Evolutionary conservation across 1,284 basidiomycete genomes (phyloP).

Genomic region (Cryptococcus floricola): DNA sequence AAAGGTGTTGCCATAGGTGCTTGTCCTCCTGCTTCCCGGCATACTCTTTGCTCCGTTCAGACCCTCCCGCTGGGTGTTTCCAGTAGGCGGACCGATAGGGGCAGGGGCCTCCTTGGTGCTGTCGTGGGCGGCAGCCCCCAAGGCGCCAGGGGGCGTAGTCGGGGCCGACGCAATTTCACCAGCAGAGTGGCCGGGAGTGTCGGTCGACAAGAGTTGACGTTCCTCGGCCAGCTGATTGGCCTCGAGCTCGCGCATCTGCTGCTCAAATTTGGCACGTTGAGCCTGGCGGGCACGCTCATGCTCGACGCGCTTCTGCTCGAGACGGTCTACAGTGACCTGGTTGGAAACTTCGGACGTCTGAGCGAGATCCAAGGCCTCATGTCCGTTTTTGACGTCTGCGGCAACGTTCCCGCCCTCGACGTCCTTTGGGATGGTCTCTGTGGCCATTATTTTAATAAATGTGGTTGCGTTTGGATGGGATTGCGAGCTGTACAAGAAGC

Average conservation of each 20-base stretch:
- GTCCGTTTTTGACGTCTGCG: slow-evolving; percentile 24
- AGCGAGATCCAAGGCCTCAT: slow-evolving; percentile 35
- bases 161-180: slow-evolving; percentile 38
- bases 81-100: slow-evolving; percentile 23
- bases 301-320: slow-evolving; percentile 83
- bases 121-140: slow-evolving; percentile 10
- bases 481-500: slow-evolving; percentile 6
- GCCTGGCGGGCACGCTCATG: slow-evolving; percentile 77
- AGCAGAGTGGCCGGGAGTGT: slow-evolving; percentile 9
- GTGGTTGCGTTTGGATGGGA: slow-evolving; percentile 2
- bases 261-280: slow-evolving; percentile 85
- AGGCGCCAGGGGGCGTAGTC: slow-evolving; percentile 33
- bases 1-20: slow-evolving; percentile 44
- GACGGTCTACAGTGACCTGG: slow-evolving; percentile 53
- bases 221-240: slow-evolving; percentile 76
- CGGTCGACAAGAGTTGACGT: slow-evolving; percentile 56
- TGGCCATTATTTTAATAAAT: slow-evolving; percentile 27
- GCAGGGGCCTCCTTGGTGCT: slow-evolving; percentile 17
- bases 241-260: slow-evolving; percentile 87
- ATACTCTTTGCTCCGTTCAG: slow-evolving; percentile 49
- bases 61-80: slow-evolving; percentile 25
- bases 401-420: slow-evolving; percentile 19
- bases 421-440: slow-evolving; percentile 20
- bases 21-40: slow-evolving; percentile 46
- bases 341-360: slow-evolving; percentile 25